Evolutionary conservation across 169 alveolate species (phyloP).

Genomic region (Cyclospora cayetanensis): DNA sequence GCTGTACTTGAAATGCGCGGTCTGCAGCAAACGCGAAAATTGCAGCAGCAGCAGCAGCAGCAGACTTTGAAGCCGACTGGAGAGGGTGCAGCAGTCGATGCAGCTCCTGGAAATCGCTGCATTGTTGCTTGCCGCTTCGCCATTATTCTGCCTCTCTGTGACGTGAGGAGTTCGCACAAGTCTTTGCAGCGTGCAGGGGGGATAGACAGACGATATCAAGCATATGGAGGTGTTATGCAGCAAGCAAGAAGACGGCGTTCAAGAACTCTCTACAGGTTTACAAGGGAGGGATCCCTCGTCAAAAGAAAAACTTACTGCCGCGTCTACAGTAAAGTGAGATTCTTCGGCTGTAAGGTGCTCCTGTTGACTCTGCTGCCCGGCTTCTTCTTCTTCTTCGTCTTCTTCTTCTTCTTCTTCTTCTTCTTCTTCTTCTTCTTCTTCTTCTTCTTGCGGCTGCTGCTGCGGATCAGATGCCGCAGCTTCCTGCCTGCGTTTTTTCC

Average conservation of each 20-base stretch:
- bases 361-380: neutral
- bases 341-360: neutral
- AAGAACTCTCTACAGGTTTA: too few species aligned
- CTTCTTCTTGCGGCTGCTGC: neutral
- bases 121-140: too few species aligned
- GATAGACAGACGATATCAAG: too few species aligned
- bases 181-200: too few species aligned
- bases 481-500: neutral
- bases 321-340: conserved; percentile 5
- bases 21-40: neutral
- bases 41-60: neutral
- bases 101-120: too few species aligned
- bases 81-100: conserved; percentile 6
- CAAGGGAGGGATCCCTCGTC: too few species aligned
- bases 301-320: neutral
- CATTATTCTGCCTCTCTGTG: too few species aligned
- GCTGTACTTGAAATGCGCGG: conserved; percentile 41
- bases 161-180: too few species aligned
- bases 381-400: neutral
- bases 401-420: neutral
- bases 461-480: neutral
- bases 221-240: too few species aligned
- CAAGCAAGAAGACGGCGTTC: too few species aligned
- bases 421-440: neutral
- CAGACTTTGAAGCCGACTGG: too few species aligned